phyloP scores from a whole-genome alignment of 2,329 filamentous ascomycete species.

The Fusarium vanettenii region DNA sequence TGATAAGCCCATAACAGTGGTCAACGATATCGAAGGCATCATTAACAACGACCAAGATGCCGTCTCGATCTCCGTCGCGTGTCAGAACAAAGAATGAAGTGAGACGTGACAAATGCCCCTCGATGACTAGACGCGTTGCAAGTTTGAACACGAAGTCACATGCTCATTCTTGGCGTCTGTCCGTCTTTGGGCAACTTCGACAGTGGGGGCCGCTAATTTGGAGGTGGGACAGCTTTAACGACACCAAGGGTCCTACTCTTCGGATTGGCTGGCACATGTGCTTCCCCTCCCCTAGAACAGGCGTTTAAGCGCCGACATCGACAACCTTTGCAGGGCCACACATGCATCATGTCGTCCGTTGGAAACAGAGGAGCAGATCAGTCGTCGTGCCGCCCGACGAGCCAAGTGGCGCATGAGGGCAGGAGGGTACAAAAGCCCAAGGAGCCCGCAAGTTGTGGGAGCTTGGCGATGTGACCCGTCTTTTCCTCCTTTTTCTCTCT shows the following conservation, averaged over 20 bases:
- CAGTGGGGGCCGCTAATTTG: conserved; percentile 40
- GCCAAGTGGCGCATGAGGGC: conserved; percentile 36
- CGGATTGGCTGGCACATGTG: conserved; percentile 39
- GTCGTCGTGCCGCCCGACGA: conserved; percentile 23
- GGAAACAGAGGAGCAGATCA: conserved; percentile 39
- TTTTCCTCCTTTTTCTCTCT: not conserved
- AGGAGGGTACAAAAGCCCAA: conserved; percentile 41
- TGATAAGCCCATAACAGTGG: not conserved
- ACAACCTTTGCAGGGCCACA: conserved; percentile 34
- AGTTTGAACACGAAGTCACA: conserved; percentile 41
- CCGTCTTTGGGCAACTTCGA: not conserved
- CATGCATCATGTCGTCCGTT: conserved; percentile 42
- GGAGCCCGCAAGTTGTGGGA: conserved; percentile 33
- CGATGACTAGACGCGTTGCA: conserved; percentile 26
- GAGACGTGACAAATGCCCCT: conserved; percentile 36
- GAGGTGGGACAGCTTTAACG: conserved; percentile 38
- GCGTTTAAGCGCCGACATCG: conserved; percentile 47
- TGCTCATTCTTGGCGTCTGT: not conserved
- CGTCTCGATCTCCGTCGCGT: conserved; percentile 32
- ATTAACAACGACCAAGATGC: conserved; percentile 18
- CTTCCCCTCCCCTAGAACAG: conserved; percentile 39
- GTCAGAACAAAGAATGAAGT: conserved; percentile 7
- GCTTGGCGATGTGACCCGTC: conserved; percentile 8
- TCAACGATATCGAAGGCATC: conserved; percentile 29
- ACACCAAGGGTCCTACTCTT: conserved; percentile 39